These are phyloP conservation scores for Paspalum notatum DNA, from an alignment of 176 grass and related monocot genomes.

Conservation along the genomic window DNA sequence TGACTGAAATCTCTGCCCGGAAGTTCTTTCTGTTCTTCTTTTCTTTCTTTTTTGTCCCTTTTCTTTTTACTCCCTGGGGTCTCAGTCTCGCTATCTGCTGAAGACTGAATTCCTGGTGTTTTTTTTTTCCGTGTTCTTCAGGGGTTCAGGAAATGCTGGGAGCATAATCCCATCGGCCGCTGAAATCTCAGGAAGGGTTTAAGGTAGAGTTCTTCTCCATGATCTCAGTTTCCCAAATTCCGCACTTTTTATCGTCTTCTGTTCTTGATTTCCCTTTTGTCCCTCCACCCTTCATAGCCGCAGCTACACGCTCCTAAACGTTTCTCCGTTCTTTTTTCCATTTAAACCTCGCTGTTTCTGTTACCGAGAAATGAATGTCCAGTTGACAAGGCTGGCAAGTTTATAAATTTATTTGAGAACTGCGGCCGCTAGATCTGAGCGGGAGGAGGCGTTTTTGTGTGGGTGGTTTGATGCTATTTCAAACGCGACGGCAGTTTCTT, in stretches of 20 bases:
- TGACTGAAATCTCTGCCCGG: conserved; percentile 6
- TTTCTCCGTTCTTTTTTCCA: neutral
- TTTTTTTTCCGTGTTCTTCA: neutral
- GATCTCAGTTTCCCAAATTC: neutral
- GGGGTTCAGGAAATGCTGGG: conserved; percentile 36
- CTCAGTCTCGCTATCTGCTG: too few species aligned
- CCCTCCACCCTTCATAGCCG: too few species aligned
- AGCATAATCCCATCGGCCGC: neutral
- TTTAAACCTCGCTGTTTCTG: neutral
- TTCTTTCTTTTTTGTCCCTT: too few species aligned
- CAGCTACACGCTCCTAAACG: neutral
- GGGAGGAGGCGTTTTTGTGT: neutral
- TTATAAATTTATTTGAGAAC: neutral
- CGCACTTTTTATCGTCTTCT: neutral
- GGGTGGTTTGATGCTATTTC: neutral
- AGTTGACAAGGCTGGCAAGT: neutral
- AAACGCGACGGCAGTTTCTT: neutral
- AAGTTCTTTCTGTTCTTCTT: too few species aligned
- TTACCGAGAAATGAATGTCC: neutral
- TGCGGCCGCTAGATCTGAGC: conserved; percentile 31
- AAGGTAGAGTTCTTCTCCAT: conserved; percentile 19
- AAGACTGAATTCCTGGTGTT: neutral
- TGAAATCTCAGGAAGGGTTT: conserved; percentile 30
- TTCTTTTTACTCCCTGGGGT: too few species aligned
- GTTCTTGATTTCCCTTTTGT: neutral